Percentiles rank a stretch among this genome's conserved stretches.
Evolutionary conservation across 176 grass and related monocot species (phyloP).

Genomic region (Otatea glauca): DNA sequence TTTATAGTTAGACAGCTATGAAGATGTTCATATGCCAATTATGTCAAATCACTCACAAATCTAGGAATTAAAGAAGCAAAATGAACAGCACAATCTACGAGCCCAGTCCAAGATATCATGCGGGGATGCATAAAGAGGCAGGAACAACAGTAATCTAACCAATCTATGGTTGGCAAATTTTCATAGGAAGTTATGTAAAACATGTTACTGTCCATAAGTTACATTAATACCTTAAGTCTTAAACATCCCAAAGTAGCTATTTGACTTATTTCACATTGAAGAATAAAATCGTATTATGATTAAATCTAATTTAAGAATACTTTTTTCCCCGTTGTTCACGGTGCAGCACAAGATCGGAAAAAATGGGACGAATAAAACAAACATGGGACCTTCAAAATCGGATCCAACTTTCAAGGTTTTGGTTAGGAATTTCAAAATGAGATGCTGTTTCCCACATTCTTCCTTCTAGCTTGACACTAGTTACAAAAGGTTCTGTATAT

Average conservation of each 20-base stretch:
- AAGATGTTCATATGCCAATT: slow-evolving; percentile 3
- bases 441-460: neutral
- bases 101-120: neutral
- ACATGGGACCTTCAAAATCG: neutral
- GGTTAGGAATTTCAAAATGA: neutral
- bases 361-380: neutral
- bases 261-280: neutral
- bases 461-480: neutral
- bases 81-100: slow-evolving; percentile 2
- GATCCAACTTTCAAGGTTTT: neutral
- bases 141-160: slow-evolving; percentile 6
- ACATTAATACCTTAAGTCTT: neutral
- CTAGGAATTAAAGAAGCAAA: neutral
- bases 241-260: neutral
- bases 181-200: slow-evolving; percentile 1
- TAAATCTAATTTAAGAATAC: neutral
- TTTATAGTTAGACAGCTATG: slow-evolving; percentile 13
- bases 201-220: neutral
- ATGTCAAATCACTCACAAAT: slow-evolving; percentile 21
- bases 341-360: neutral
- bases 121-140: neutral
- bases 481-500: neutral
- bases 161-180: slow-evolving; percentile 11
- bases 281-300: neutral
- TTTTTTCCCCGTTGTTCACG: neutral